These are phyloP conservation scores for Pythium utonaiense DNA, from an alignment of 352 stramenopile species.

Conservation along the genomic window DNA sequence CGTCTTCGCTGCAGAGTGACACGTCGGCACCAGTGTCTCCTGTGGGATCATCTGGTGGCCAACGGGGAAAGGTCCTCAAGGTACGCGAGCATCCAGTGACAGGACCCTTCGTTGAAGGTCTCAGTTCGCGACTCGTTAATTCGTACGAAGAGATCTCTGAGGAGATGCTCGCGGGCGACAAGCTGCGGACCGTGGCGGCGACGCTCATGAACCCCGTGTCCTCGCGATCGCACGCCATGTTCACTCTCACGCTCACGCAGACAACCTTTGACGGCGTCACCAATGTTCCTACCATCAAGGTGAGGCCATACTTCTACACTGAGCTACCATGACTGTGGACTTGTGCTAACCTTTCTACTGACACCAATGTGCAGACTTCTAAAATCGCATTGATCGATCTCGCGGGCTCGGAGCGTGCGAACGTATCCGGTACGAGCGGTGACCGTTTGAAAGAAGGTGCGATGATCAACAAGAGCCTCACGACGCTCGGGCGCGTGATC, in stretches of 20 bases:
- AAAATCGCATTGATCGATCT: constrained; percentile 88
- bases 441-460: constrained; percentile 89
- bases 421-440: constrained; percentile 76
- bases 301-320: constrained; percentile 5
- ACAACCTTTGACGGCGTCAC: constrained; percentile 60
- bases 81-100: constrained; percentile 82
- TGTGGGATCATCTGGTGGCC: background rate
- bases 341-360: background rate
- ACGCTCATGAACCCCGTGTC: constrained; percentile 97
- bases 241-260: constrained; percentile 93
- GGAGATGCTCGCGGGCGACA: constrained; percentile 88
- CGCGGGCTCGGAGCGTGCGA: constrained; percentile 76
- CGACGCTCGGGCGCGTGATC: constrained; percentile 87
- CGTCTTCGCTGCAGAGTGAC: constrained; percentile 11
- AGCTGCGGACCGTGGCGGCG: constrained; percentile 91
- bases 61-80: constrained; percentile 38
- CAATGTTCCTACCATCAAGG: constrained; percentile 64
- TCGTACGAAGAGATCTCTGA: constrained; percentile 81
- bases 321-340: background rate
- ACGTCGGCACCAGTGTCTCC: background rate
- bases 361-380: constrained; percentile 59
- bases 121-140: constrained; percentile 61
- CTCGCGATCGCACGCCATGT: constrained; percentile 95
- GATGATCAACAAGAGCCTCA: constrained; percentile 92
- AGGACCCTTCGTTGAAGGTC: constrained; percentile 78